Base-by-base conservation (phyloP, 2,329 filamentous ascomycete genomes). In the Thyridium curvatum region DNA sequence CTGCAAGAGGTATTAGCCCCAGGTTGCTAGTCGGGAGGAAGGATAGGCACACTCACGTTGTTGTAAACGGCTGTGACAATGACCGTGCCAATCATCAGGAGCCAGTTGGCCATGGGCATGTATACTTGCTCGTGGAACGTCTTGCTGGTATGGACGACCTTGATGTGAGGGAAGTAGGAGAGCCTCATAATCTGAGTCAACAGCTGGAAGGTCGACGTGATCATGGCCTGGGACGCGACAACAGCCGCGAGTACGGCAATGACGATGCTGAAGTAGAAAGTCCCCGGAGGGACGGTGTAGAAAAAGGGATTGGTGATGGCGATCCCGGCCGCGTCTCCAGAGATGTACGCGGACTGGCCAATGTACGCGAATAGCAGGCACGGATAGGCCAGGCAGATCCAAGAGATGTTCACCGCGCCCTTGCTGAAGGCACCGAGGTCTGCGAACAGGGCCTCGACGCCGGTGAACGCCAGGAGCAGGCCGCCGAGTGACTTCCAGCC, bases 301-400 rank as follows among this genome's bases (percentile, higher is more conserved):
- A 84, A 90, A 53, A 90, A 87, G 0, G n/a, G n/a, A n/a, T n/a
- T n/a, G 86, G 84, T 49, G 89, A 88, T 0, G 72, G 81, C 78
- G 10, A 72, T 73, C 4, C 57, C 59, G n/a, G 60, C 55, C 0
- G 72, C 70, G 41, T 77, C 59, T 3, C 63, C 57, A 44, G 71
- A 77, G 43, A 90, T 85, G 52, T 77, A 85, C 3, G 85, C 84
- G 1, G 84, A 85, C 62, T 90, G 85, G 0, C 85, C 85, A 41
- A 75, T 74, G 51, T 88, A 87, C 1, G 78, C 74, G 12, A 84
- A 55, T 2, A 84, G 55, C 35, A 73, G 66, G 50, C 82, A 86
- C 0, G 86, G 86, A 44, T 79, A 85, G 3, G 75, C 73, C 47
- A 79, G 79, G 37, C 69, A 66, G 4, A 88, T 63, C 85, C 85